Conservation (phyloP, 306 rosid species). For the Lathyrus tuberosus region DNA sequence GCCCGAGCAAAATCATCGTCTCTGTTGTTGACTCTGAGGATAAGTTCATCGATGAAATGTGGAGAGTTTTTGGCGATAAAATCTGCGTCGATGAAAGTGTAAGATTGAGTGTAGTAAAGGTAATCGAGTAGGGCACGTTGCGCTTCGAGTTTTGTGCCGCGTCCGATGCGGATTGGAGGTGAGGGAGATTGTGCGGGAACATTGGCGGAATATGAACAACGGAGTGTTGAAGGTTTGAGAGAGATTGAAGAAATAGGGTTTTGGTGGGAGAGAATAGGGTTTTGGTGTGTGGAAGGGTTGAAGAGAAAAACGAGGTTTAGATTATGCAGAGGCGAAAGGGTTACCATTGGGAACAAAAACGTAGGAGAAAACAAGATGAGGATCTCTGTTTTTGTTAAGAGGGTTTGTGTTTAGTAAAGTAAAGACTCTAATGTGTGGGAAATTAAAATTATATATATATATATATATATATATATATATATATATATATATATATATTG, state of each 20-base stretch:
- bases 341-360: not conserved
- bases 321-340: not conserved
- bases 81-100: slow-evolving; percentile 66
- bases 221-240: slow-evolving; percentile 36
- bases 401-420: not conserved
- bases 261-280: slow-evolving; percentile 33
- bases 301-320: slow-evolving; percentile 27
- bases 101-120: slow-evolving; percentile 62
- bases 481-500: too few relatives aligned
- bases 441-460: too few relatives aligned
- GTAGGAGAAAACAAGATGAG: not conserved
- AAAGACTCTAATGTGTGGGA: too few relatives aligned
- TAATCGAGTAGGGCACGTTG: slow-evolving; percentile 62
- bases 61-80: slow-evolving; percentile 75
- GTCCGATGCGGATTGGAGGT: slow-evolving; percentile 44
- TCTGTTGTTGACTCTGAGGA: slow-evolving; percentile 38
- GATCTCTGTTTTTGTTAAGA: too few relatives aligned
- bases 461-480: too few relatives aligned
- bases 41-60: slow-evolving; percentile 51
- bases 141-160: slow-evolving; percentile 47
- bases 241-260: slow-evolving; percentile 39
- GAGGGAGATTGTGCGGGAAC: slow-evolving; percentile 14
- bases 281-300: slow-evolving; percentile 9
- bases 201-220: slow-evolving; percentile 26
- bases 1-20: slow-evolving; percentile 45